Evolutionary conservation across 1,284 basidiomycete genomes (phyloP), one percentile per base, ranked within the genome.

Genomic region (Fomitopsis pinicola): DNA sequence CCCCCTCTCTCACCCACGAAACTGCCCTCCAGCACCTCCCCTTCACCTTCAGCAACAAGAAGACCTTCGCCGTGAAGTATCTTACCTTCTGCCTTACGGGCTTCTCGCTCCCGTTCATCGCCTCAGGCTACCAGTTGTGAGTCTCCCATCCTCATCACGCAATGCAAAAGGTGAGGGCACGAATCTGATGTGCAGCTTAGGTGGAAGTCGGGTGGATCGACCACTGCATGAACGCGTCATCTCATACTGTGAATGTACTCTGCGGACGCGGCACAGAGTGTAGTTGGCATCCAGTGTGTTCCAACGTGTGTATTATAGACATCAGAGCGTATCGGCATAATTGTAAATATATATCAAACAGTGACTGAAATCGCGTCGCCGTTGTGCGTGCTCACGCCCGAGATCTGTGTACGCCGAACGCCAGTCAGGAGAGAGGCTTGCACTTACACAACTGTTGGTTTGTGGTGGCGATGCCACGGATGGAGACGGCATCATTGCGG

Each of bases 71-170:
- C 2, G 45, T 66, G 35, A 72, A 71, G 63, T 68, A 66, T 60
- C 46, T 58, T 35, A 59, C 58, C 14, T 64, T 68, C 52, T 52
- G 64, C 44, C 54, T 52, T 28, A 65, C 64, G 17, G 63, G 68
- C 28, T 71, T 74, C 66, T 57, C 64, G 15, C 58, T 74, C 26
- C 73, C 73, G 4, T 72, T 73, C 65, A 64, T 70, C 58, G 73
- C 73, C 9, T 64, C 55, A 9, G 59, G 44, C 26, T 72, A 67
- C 58, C 72, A 73, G 60, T 60, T 74, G 73, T 74, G 62, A 64
- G 72, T 69, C 19, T 35, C 56, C 17, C 50, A 17, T 12, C 38
- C 15, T 4, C 19, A 17, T 60, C 12, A 14, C 6, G 48, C n/a
- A 28, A 3, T 26, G 33, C 12, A 17, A 40, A 33, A 36, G 12